Evolutionary conservation across 2,329 filamentous ascomycete genomes (phyloP).

Genomic region (Scedosporium minutisporum): DNA sequence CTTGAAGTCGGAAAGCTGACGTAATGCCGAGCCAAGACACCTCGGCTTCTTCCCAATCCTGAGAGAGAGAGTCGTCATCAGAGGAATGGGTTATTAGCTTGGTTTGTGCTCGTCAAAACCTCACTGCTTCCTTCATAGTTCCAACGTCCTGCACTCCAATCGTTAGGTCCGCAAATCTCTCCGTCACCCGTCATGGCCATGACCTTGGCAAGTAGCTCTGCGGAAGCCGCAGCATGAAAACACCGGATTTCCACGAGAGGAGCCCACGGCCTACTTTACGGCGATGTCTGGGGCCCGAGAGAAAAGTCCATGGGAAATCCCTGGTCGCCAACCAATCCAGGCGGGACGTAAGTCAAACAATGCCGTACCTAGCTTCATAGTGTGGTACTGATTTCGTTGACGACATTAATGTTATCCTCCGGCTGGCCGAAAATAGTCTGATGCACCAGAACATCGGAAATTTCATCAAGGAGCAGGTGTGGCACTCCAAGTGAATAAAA

Average conservation of each 20-base stretch:
- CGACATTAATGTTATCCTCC: constrained; percentile 11
- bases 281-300: constrained; percentile 12
- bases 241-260: constrained; percentile 10
- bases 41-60: too few species aligned
- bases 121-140: too few species aligned
- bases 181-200: too few species aligned
- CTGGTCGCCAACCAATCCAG: constrained; percentile 13
- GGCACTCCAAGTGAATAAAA: too few species aligned
- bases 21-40: too few species aligned
- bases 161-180: too few species aligned
- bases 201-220: not conserved
- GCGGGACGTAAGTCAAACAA: constrained; percentile 10
- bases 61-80: too few species aligned
- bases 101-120: too few species aligned
- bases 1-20: too few species aligned
- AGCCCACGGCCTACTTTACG: constrained; percentile 10
- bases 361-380: not conserved
- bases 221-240: not conserved
- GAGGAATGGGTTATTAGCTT: too few species aligned
- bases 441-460: constrained; percentile 14
- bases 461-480: constrained; percentile 10
- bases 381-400: not conserved
- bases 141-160: too few species aligned
- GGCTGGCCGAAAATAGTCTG: constrained; percentile 15
- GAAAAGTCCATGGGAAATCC: constrained; percentile 13